A percentile compares a stretch with the other conserved stretches of the same genome.
phyloP scores from a whole-genome alignment of 208 protist genomes.

The Leishmania tropica region DNA sequence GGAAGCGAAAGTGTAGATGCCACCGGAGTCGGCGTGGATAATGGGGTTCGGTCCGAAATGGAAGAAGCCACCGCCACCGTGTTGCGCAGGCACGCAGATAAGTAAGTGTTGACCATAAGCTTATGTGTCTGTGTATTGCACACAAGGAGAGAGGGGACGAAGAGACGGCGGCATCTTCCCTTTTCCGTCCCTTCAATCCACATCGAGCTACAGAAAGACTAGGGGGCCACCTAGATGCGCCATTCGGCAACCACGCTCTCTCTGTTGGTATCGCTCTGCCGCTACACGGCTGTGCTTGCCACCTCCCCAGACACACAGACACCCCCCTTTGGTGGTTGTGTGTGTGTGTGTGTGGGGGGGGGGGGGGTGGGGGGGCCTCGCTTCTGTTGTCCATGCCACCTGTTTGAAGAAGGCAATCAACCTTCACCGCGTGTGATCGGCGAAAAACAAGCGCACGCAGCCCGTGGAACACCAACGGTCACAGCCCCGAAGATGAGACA shows the following conservation, averaged over 20 bases:
- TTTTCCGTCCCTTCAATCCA: neutral
- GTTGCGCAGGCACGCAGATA: neutral
- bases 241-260: neutral
- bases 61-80: neutral
- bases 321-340: too few relatives aligned
- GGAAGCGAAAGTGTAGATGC: neutral
- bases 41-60: neutral
- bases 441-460: neutral
- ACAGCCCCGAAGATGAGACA: neutral
- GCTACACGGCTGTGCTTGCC: neutral
- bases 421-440: neutral
- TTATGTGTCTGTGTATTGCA: neutral
- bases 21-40: neutral
- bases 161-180: neutral
- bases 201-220: neutral
- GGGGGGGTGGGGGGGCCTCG: neutral
- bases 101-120: neutral
- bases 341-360: too few relatives aligned
- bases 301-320: neutral
- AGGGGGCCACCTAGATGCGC: neutral
- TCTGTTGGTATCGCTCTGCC: neutral
- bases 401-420: neutral
- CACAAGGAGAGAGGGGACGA: neutral
- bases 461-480: neutral
- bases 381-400: neutral